Evolutionary conservation across 2,329 filamentous ascomycete species (phyloP), one percentile per base, ranked within the genome.

Genomic region (Penicillium sp.): DNA sequence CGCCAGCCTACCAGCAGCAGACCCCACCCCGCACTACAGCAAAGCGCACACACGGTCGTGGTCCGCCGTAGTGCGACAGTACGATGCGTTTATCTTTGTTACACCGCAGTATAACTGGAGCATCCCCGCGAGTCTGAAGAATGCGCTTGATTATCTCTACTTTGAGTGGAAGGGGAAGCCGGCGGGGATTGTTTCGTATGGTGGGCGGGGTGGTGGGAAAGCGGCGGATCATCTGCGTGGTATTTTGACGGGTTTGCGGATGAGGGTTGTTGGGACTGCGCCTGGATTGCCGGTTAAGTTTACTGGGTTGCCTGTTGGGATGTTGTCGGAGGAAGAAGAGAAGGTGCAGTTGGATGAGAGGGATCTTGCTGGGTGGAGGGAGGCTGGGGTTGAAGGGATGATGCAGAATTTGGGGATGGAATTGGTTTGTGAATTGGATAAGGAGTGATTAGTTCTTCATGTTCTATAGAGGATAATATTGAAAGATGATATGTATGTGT

Each of bases 121-220:
- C 25, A 71, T 85, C 6, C 75, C 84, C 0, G 83, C 79, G 0
- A 78, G 74, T 7, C 71, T 83, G 49, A 87, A 87, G 75, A 88
- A 86, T 66, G 84, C 85, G 6, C 78, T 88, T 55, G 85, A 87
- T 67, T 87, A 84, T 65, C 76, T 88, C 0, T 80, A 77, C 63
- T 73, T 86, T 63, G 84, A 86, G 66, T 86, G 83, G 81, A 77
- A 70, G 25, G 81, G 79, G 9, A 86, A 86, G 68, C 80, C 83
- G 0, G 78, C 77, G 19, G 72, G 74, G 47, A 75, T 86, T 55
- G 77, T 87, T 27, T 81, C 77, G 55, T 86, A 86, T 70, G 84
- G 84, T 5, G 77, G 77, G 0, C 67, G 70, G 27, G 77, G 77
- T 1, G 77, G 77, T 0, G 68, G 57, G 2, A 76, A 77, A 48